phyloP scores from a whole-genome alignment of 495 filamentous ascomycete species.

The Tetracladium setigerum region DNA sequence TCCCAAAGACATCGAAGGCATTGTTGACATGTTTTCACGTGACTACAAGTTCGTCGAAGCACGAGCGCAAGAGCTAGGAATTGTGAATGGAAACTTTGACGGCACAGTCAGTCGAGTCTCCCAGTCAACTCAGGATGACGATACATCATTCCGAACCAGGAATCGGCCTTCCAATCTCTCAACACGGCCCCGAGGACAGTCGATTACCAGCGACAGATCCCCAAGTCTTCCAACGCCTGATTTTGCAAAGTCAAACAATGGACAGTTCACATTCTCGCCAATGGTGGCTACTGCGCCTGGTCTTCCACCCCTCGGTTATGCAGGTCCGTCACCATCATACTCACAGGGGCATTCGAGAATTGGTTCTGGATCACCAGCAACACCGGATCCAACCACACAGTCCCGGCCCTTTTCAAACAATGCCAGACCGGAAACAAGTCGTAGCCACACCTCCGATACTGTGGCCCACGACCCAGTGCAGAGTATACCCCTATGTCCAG shows the following conservation, averaged over 20 bases:
- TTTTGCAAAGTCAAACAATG: constrained; percentile 45
- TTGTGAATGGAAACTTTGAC: constrained; percentile 16
- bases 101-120: constrained; percentile 2
- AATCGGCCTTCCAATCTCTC: constrained; percentile 11
- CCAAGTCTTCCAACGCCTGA: constrained; percentile 52
- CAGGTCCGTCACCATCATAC: constrained; percentile 37
- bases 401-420: constrained; percentile 25
- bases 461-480: constrained; percentile 19
- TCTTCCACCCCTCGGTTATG: constrained; percentile 41
- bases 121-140: constrained; percentile 14
- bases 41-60: constrained; percentile 61
- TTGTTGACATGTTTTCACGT: constrained; percentile 61
- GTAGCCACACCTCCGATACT: constrained; percentile 37
- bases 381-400: constrained; percentile 28
- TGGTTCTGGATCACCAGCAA: constrained; percentile 35
- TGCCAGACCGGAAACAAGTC: constrained; percentile 40
- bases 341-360: constrained; percentile 27
- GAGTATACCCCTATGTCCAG: constrained; percentile 39
- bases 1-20: constrained; percentile 55
- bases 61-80: constrained; percentile 28
- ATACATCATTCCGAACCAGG: constrained; percentile 1
- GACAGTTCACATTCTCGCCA: constrained; percentile 47
- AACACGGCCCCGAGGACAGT: constrained; percentile 40
- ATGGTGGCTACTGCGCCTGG: constrained; percentile 35
- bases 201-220: constrained; percentile 55